A percentile compares a stretch with the other conserved stretches of the same genome.
phyloP scores from a whole-genome alignment of 768 basidiomycete species.

The Krasilnikovozyma curviuscula region DNA sequence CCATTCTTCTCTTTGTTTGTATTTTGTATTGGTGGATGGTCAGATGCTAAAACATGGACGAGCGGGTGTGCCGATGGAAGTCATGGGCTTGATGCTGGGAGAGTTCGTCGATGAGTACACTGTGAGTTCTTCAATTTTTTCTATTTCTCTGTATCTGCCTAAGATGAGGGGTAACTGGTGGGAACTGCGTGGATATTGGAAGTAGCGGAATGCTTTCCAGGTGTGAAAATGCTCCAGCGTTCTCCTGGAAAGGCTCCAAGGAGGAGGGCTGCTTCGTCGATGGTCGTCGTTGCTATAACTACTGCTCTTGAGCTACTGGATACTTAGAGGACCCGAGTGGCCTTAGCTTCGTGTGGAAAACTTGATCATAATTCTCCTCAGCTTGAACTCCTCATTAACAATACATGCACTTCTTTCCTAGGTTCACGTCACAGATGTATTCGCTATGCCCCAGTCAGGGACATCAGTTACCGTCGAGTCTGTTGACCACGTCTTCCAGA shows the following conservation, averaged over 20 bases:
- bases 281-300: too few relatives aligned
- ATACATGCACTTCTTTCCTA: constrained; percentile 30
- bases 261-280: too few relatives aligned
- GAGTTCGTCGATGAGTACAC: constrained; percentile 95
- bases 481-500: constrained; percentile 87
- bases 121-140: constrained; percentile 16
- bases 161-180: too few relatives aligned
- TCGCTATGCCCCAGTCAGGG: constrained; percentile 96
- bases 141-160: background rate
- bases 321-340: background rate
- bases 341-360: background rate
- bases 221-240: too few relatives aligned
- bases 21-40: background rate
- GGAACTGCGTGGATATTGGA: too few relatives aligned
- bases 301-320: too few relatives aligned
- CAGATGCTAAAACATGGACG: constrained; percentile 99
- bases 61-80: constrained; percentile 97
- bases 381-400: background rate
- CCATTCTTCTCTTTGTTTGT: background rate
- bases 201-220: too few relatives aligned
- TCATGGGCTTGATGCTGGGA: constrained; percentile 79
- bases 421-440: constrained; percentile 85
- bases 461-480: constrained; percentile 45
- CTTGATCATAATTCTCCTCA: constrained; percentile 17
- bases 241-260: too few relatives aligned